phyloP scores from a whole-genome alignment of 345 rosid species.

The Acer negundo region DNA sequence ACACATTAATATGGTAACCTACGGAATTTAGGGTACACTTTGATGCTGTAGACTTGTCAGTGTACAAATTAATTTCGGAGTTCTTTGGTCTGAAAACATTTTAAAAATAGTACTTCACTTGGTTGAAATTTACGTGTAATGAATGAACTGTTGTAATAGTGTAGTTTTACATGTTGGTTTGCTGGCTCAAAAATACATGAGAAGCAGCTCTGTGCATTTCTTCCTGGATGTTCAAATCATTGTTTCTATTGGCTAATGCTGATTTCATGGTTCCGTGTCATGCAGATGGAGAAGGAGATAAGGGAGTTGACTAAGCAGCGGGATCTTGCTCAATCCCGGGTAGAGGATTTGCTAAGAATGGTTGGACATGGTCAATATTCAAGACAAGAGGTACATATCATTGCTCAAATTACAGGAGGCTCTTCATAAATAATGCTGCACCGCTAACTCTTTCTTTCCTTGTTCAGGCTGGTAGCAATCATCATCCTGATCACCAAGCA shows the following conservation, averaged over 20 bases:
- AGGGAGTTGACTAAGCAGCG: constrained; percentile 77
- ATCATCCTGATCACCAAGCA: constrained; percentile 36
- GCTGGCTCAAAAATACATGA: not conserved
- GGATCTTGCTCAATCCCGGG: constrained; percentile 81
- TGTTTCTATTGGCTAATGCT: constrained; percentile 6
- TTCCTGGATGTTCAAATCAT: not conserved
- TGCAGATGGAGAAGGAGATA: constrained; percentile 89
- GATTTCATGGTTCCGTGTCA: constrained; percentile 25
- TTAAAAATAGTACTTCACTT: not conserved
- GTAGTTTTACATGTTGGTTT: not conserved
- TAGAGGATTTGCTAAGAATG: constrained; percentile 71
- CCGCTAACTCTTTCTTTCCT: constrained; percentile 21
- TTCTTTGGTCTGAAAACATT: not conserved
- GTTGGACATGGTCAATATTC: constrained; percentile 59
- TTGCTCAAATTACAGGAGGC: constrained; percentile 8
- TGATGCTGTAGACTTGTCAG: not conserved
- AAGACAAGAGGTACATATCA: constrained; percentile 45
- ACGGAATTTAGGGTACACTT: not conserved
- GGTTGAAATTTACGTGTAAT: not conserved
- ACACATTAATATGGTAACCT: not conserved
- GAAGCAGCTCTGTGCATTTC: not conserved
- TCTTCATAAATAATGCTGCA: constrained; percentile 4
- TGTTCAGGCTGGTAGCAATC: constrained; percentile 48
- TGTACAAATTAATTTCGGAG: not conserved
- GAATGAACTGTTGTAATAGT: not conserved